Evolutionary conservation across 257 asterid genomes (phyloP).

Genomic region (Nicotiana benthamiana): DNA sequence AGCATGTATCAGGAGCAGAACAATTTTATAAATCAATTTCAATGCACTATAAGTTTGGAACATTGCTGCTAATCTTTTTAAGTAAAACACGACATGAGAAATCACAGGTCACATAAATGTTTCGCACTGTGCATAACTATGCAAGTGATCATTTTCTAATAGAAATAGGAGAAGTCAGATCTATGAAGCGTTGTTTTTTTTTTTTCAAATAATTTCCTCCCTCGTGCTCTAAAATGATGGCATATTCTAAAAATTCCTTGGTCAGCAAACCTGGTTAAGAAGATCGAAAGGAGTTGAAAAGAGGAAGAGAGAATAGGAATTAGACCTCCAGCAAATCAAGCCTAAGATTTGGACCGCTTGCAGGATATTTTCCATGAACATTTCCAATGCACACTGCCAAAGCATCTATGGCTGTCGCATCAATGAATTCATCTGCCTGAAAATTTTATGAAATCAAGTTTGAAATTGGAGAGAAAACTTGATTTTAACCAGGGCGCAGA

Average conservation of each 20-base stretch:
- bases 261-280: background rate
- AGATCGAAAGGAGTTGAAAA: constrained; percentile 1
- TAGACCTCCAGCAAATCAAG: constrained; percentile 91
- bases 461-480: background rate
- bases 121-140: background rate
- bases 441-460: constrained; percentile 7
- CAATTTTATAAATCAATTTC: background rate
- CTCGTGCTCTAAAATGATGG: background rate
- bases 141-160: background rate
- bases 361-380: constrained; percentile 92
- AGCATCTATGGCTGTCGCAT: constrained; percentile 77
- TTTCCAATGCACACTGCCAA: constrained; percentile 97
- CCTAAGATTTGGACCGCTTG: constrained; percentile 76
- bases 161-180: background rate
- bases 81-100: background rate
- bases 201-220: background rate
- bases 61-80: background rate
- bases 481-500: background rate
- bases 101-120: background rate
- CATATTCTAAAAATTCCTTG: background rate
- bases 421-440: constrained; percentile 92
- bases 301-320: constrained; percentile 9
- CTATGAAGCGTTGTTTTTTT: background rate
- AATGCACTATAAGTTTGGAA: background rate
- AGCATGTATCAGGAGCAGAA: background rate